These are phyloP conservation scores for Termitomyces titanicus DNA, from an alignment of 768 basidiomycete species.

Conservation along the genomic window DNA sequence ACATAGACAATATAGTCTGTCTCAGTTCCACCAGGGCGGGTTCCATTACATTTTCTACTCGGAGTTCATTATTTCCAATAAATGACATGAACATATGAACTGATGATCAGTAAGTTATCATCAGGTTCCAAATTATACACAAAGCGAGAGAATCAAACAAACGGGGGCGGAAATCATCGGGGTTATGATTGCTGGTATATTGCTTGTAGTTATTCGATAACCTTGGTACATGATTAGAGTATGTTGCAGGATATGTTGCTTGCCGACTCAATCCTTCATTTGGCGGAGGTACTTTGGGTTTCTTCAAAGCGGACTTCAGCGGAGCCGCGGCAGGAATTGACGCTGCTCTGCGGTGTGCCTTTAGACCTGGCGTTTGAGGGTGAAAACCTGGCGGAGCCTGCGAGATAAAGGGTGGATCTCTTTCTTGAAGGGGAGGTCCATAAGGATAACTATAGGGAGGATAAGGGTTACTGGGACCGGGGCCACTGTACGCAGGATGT, in stretches of 20 bases:
- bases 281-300: conserved; percentile 25
- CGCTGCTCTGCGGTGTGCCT: conserved; percentile 32
- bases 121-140: conserved; percentile 1
- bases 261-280: conserved; percentile 21
- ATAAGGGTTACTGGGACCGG: conserved; percentile 36
- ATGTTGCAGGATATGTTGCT: conserved; percentile 18
- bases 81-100: conserved; percentile 76
- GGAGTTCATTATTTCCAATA: conserved; percentile 60
- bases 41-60: conserved; percentile 47
- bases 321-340: conserved; percentile 23
- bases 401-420: conserved; percentile 16
- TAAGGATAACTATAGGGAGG: conserved; percentile 29
- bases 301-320: conserved; percentile 60
- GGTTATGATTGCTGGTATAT: conserved; percentile 11
- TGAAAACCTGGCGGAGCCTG: conserved; percentile 7
- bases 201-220: conserved; percentile 1
- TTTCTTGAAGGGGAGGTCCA: conserved; percentile 18
- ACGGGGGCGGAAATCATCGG: conserved; percentile 26
- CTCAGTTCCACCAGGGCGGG: conserved; percentile 57
- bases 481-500: conserved; percentile 32
- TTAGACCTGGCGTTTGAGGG: conserved; percentile 23
- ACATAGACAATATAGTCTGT: conserved; percentile 53
- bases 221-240: conserved; percentile 7
- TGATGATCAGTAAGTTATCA: conserved; percentile 22
- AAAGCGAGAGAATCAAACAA: conserved; percentile 18